Evolutionary conservation across 768 basidiomycete species (phyloP).

Genomic region (Boletus rex-veris): DNA sequence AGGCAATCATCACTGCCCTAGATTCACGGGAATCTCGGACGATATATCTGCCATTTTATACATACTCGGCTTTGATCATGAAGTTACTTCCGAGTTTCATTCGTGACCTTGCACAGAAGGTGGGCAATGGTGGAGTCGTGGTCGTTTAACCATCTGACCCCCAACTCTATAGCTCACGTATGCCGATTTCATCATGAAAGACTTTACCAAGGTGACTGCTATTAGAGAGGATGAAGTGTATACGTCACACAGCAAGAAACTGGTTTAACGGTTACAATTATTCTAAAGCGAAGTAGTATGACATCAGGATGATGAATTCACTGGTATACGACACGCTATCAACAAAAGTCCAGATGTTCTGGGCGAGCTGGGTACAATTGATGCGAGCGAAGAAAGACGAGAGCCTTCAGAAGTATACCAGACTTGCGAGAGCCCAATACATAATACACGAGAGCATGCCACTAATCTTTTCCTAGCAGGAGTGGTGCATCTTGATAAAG

Average conservation of each 20-base stretch:
- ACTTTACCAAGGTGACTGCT: conserved; percentile 63
- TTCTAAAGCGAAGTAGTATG: neutral
- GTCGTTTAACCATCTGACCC: conserved; percentile 7
- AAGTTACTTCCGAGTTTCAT: conserved; percentile 65
- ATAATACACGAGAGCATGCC: too few species aligned
- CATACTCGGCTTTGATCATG: conserved; percentile 54
- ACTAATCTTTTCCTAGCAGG: neutral
- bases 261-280: conserved; percentile 2
- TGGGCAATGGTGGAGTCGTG: conserved; percentile 28
- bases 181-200: conserved; percentile 70
- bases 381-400: neutral
- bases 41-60: conserved; percentile 72
- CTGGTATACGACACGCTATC: neutral
- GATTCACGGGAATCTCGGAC: conserved; percentile 75
- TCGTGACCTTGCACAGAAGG: conserved; percentile 75
- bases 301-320: neutral
- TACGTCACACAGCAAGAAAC: conserved; percentile 7
- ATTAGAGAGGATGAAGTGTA: conserved; percentile 52
- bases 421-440: too few species aligned
- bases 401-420: neutral
- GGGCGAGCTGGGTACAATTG: neutral
- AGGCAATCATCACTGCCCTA: conserved; percentile 75
- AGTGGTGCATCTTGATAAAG: neutral
- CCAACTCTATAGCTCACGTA: conserved; percentile 47
- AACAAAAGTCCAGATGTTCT: neutral